These are phyloP conservation scores for Cyberlindnera mrakii DNA, from an alignment of 805 yeast species.

Conservation along the genomic window DNA sequence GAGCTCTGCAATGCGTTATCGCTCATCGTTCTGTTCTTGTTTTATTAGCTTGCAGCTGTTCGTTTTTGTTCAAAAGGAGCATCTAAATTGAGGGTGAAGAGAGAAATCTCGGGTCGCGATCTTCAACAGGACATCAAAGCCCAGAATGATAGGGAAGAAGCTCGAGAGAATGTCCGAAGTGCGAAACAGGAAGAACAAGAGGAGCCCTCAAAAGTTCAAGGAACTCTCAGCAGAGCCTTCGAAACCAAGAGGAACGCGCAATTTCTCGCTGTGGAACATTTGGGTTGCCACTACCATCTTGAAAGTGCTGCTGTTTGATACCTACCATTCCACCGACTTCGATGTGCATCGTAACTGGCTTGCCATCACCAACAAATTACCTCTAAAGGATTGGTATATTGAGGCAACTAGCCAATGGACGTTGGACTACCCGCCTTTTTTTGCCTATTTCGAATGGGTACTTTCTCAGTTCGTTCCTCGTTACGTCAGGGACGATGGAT, in stretches of 20 bases:
- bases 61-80: background rate
- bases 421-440: constrained; percentile 94
- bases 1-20: constrained; percentile 46
- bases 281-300: constrained; percentile 59
- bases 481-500: constrained; percentile 63
- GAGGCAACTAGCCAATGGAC: constrained; percentile 87
- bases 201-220: background rate
- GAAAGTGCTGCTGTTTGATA: constrained; percentile 60
- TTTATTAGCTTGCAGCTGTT: too few species aligned
- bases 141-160: background rate
- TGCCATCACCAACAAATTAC: constrained; percentile 76
- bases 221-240: background rate
- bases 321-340: constrained; percentile 91
- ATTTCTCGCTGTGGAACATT: constrained; percentile 55
- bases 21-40: constrained; percentile 4
- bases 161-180: constrained; percentile 10
- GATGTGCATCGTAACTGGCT: constrained; percentile 98
- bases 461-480: constrained; percentile 67
- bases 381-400: constrained; percentile 74
- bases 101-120: background rate
- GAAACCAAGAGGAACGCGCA: constrained; percentile 15
- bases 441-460: constrained; percentile 90
- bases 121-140: background rate
- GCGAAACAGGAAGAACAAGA: constrained; percentile 8
- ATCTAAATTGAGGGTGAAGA: too few species aligned